These are phyloP conservation scores for Backusella mclennaniae DNA, from an alignment of 192 early-diverging fungal genomes.

Conservation along the genomic window DNA sequence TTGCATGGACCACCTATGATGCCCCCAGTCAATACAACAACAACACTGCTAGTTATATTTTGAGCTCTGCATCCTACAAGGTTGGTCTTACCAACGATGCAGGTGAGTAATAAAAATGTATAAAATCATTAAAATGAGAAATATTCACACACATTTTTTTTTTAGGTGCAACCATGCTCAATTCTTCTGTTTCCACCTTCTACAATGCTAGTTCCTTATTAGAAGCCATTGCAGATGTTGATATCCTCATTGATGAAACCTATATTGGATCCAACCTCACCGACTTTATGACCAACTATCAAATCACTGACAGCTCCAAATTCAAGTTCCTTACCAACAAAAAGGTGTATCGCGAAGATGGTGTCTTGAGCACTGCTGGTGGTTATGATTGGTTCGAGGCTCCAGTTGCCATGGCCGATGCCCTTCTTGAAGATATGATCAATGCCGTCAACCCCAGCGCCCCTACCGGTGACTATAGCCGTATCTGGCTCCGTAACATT, in stretches of 20 bases:
- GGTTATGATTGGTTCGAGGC: conserved; percentile 73
- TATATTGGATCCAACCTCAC: conserved; percentile 43
- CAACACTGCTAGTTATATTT: conserved; percentile 63
- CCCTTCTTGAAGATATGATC: conserved; percentile 68
- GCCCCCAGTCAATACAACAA: conserved; percentile 63
- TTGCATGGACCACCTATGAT: conserved; percentile 64
- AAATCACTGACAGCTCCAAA: conserved; percentile 35
- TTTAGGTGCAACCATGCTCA: conserved; percentile 43
- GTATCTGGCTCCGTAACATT: conserved; percentile 73
- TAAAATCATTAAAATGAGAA: neutral
- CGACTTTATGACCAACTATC: conserved; percentile 57
- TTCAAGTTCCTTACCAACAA: conserved; percentile 65
- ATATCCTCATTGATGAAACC: conserved; percentile 73
- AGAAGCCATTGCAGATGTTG: conserved; percentile 52
- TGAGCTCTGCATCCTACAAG: conserved; percentile 60
- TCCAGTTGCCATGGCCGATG: conserved; percentile 65
- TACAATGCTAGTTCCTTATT: conserved; percentile 45
- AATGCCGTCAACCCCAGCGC: conserved; percentile 59
- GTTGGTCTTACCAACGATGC: conserved; percentile 61
- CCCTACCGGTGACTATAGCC: conserved; percentile 44
- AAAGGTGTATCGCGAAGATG: conserved; percentile 68
- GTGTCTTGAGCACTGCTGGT: conserved; percentile 55
- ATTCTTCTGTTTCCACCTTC: conserved; percentile 39
- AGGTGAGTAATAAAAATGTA: conserved; percentile 33
- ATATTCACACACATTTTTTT: neutral